A percentile compares a stretch with the other conserved stretches of the same genome.
phyloP scores from a whole-genome alignment of 2,329 filamentous ascomycete genomes.

The Curvularia sp. region DNA sequence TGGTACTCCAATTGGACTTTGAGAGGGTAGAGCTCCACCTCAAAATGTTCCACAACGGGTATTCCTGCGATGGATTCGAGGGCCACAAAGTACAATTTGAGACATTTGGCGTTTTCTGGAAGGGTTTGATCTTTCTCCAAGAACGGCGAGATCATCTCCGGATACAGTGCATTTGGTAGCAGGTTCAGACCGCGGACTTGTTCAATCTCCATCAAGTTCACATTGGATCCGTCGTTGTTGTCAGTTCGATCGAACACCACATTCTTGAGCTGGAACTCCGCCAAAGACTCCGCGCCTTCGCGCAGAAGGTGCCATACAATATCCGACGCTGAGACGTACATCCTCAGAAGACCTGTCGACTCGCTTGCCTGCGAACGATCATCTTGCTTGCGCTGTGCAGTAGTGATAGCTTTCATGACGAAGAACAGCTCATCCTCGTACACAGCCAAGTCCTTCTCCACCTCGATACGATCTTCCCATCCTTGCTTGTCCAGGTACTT shows the following conservation, averaged over 20 bases:
- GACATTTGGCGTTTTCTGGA: constrained; percentile 76
- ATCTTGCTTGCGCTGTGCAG: constrained; percentile 84
- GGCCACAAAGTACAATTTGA: constrained; percentile 97
- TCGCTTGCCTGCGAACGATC: constrained; percentile 68
- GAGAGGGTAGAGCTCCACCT: constrained; percentile 90
- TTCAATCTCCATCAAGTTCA: constrained; percentile 88
- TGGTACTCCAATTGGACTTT: constrained; percentile 94
- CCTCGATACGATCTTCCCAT: constrained; percentile 86
- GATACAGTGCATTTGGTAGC: constrained; percentile 88
- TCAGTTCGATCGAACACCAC: constrained; percentile 94
- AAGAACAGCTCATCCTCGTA: constrained; percentile 99
- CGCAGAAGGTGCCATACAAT: constrained; percentile 97
- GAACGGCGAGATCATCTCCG: constrained; percentile 93
- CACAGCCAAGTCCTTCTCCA: constrained; percentile 85
- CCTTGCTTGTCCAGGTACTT: constrained; percentile 85
- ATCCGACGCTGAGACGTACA: constrained; percentile 92
- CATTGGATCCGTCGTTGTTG: constrained; percentile 95
- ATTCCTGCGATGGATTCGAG: constrained; percentile 97
- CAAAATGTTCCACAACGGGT: constrained; percentile 95
- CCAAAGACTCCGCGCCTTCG: constrained; percentile 83
- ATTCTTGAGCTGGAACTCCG: constrained; percentile 90
- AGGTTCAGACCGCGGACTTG: constrained; percentile 89
- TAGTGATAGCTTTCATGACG: constrained; percentile 99
- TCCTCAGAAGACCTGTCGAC: constrained; percentile 81
- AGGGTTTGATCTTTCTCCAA: constrained; percentile 66